phyloP scores from a whole-genome alignment of 805 yeast species.

The Grigorovia humatica region DNA sequence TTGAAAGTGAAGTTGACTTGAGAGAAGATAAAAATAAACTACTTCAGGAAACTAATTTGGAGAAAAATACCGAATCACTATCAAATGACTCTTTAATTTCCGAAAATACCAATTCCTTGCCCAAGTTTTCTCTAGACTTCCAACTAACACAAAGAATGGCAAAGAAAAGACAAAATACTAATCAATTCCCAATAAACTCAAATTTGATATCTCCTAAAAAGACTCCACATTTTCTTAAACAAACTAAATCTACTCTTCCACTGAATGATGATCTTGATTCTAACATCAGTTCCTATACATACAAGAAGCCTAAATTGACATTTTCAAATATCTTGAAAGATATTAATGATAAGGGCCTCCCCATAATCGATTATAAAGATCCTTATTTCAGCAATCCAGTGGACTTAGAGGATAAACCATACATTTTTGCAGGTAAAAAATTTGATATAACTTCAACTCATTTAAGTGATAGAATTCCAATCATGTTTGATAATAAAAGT shows the following conservation, averaged over 20 bases:
- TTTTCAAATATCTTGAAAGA: conserved; percentile 33
- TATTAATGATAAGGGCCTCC: conserved; percentile 37
- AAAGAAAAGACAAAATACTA: conserved; percentile 6
- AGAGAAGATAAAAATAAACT: neutral
- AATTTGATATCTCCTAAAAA: neutral
- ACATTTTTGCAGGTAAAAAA: conserved; percentile 58
- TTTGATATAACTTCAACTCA: conserved; percentile 38
- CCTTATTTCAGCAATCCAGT: conserved; percentile 50
- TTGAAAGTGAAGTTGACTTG: neutral
- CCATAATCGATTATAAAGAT: conserved; percentile 44
- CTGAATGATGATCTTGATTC: neutral
- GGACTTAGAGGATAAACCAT: conserved; percentile 46
- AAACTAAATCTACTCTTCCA: neutral
- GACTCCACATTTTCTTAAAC: neutral
- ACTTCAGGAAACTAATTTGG: neutral
- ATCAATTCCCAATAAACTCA: neutral
- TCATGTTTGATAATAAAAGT: conserved; percentile 17
- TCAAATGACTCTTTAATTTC: neutral
- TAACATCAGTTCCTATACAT: neutral
- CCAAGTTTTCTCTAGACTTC: conserved; percentile 11
- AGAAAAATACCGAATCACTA: neutral
- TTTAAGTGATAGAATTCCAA: conserved; percentile 24
- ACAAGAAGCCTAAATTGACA: conserved; percentile 14
- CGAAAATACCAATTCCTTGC: neutral
- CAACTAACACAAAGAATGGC: conserved; percentile 18